Percentiles rank a stretch among this genome's conserved stretches.
These are phyloP conservation scores for Coprinopsis strossmayeri DNA, from an alignment of 768 basidiomycete genomes.

Conservation along the genomic window DNA sequence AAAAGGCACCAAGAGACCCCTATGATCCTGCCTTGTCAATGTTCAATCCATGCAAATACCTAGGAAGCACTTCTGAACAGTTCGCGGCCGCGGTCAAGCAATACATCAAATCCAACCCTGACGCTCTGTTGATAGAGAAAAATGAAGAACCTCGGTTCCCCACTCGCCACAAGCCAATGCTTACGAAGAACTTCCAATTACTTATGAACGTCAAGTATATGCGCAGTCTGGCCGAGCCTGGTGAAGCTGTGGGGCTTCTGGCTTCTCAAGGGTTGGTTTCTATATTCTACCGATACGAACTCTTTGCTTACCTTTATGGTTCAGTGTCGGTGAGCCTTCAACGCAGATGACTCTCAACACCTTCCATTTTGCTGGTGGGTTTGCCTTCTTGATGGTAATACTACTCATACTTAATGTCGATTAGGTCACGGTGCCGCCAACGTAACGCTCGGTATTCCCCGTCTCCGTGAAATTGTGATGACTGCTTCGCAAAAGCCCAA, in stretches of 20 bases:
- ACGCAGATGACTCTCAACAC: constrained; percentile 99
- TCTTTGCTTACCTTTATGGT: constrained; percentile 1
- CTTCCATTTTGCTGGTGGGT: constrained; percentile 93
- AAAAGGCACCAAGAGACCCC: constrained; percentile 47
- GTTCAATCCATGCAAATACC: constrained; percentile 70
- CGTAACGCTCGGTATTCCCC: constrained; percentile 97
- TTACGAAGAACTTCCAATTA: constrained; percentile 58
- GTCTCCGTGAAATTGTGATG: constrained; percentile 98
- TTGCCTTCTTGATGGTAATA: not conserved
- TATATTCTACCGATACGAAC: not conserved
- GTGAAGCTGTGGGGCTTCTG: constrained; percentile 95
- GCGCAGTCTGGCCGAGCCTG: constrained; percentile 90
- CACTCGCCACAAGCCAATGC: constrained; percentile 40
- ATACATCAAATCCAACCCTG: constrained; percentile 74
- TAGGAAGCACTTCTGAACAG: constrained; percentile 89
- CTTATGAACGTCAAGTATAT: constrained; percentile 93
- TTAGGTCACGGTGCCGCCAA: constrained; percentile 97
- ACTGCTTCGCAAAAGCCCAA: constrained; percentile 94
- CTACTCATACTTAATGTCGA: too few species aligned
- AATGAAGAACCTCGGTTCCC: constrained; percentile 24
- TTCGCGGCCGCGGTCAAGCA: constrained; percentile 77
- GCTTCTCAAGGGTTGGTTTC: constrained; percentile 88
- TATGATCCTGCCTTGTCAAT: constrained; percentile 68
- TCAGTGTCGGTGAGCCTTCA: constrained; percentile 94
- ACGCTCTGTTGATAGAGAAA: constrained; percentile 34